Percentiles rank a stretch among this genome's conserved stretches.
Conservation (phyloP, 2,329 filamentous ascomycete genomes). For the Phialocephala subalpina region DNA sequence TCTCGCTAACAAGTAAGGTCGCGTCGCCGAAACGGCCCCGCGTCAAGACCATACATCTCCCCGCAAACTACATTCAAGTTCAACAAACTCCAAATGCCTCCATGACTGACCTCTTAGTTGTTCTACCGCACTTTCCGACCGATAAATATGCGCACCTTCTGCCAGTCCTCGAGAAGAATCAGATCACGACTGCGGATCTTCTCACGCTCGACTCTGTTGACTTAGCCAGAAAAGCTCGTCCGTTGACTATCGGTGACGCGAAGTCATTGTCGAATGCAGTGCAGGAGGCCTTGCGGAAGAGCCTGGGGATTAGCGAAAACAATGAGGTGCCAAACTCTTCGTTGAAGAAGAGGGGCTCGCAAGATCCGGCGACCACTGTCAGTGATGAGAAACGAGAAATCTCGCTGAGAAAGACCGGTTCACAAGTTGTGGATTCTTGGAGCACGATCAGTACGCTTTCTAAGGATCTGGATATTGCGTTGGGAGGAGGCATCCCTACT, state of each 20-base stretch:
- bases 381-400: slow-evolving; percentile 12
- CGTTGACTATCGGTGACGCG: slow-evolving; percentile 81
- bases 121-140: slow-evolving; percentile 82
- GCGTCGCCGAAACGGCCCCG: slow-evolving; percentile 12
- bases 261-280: slow-evolving; percentile 76
- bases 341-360: no score
- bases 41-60: slow-evolving; percentile 5
- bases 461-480: slow-evolving; percentile 69
- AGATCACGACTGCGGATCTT: slow-evolving; percentile 82
- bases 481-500: slow-evolving; percentile 82
- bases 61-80: neutral
- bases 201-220: slow-evolving; percentile 84
- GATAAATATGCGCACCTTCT: slow-evolving; percentile 77
- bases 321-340: slow-evolving; percentile 16
- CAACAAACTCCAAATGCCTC: slow-evolving; percentile 40
- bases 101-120: slow-evolving; percentile 87
- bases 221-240: slow-evolving; percentile 80
- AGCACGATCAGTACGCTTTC: slow-evolving; percentile 83
- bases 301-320: slow-evolving; percentile 47
- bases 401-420: slow-evolving; percentile 43
- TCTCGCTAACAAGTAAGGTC: slow-evolving; percentile 6
- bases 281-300: slow-evolving; percentile 69
- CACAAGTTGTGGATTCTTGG: slow-evolving; percentile 53
- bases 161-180: slow-evolving; percentile 79
- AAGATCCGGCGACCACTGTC: no score